These are phyloP conservation scores for Somion occarium DNA, from an alignment of 1,284 basidiomycete species.

Conservation along the genomic window DNA sequence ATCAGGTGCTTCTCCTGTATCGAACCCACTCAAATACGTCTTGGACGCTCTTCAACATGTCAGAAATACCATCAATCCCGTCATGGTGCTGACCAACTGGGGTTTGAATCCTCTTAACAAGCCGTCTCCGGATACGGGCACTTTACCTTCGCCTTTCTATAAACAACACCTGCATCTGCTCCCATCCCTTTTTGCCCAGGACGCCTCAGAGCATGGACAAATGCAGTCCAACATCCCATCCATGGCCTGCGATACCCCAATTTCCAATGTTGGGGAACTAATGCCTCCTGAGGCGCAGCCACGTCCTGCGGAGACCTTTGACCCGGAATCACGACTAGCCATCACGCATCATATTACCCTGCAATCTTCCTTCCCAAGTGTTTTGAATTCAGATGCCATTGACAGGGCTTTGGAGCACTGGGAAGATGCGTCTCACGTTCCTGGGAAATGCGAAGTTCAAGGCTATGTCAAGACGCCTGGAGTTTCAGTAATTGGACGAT, in stretches of 20 bases:
- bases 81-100: conserved; percentile 64
- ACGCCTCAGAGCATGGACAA: conserved; percentile 8
- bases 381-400: neutral
- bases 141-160: conserved; percentile 31
- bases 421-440: neutral
- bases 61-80: conserved; percentile 44
- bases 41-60: conserved; percentile 46
- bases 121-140: conserved; percentile 12
- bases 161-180: conserved; percentile 50
- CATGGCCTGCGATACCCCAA: too few relatives aligned
- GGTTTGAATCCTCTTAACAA: conserved; percentile 37
- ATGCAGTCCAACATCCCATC: too few relatives aligned
- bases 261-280: too few relatives aligned
- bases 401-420: neutral
- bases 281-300: too few relatives aligned
- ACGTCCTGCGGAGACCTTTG: conserved; percentile 4
- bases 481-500: neutral
- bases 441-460: neutral
- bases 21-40: conserved; percentile 41
- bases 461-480: neutral
- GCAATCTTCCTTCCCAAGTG: conserved; percentile 5
- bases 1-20: conserved; percentile 10
- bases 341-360: conserved; percentile 47
- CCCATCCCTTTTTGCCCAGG: conserved; percentile 30
- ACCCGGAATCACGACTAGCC: conserved; percentile 14